Base-by-base conservation (phyloP, 1,284 basidiomycete species). In the Sporisorium graminicola region DNA sequence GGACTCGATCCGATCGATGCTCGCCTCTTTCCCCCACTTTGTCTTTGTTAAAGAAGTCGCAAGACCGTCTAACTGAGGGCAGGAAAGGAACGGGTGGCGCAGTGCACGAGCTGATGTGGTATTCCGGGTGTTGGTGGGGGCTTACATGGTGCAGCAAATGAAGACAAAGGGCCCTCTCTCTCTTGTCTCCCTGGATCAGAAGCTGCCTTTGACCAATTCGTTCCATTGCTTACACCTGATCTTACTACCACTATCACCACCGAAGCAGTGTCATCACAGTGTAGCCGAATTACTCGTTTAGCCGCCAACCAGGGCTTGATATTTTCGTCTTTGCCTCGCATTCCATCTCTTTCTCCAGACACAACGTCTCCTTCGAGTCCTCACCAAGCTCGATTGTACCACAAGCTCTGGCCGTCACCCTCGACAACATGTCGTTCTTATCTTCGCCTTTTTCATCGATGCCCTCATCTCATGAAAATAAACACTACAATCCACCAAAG, bases 401-500 rank as follows among this genome's bases (percentile, higher is more conserved):
- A 5, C 16, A 16, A 18, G 2, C 10, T 12, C 10, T 8, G 20
- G 12, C 22, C 42, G 18, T 33, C 31, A 20, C 20, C n/a, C 31
- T 24, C 27, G 24, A 29, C 24, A 42, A 13, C 33, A 62, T 66
- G 69, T 54, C 63, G 37, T 58, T 59, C 16, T 16, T 58, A 27
- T 55, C 63, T 6, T 49, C 49, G 7, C 56, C 59, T 33, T 62
- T 72, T 40, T 72, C 68, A 13, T 43, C 63, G 1, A 14, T 59
- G n/a, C 42, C 58, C 0, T 58, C 68, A 0, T 5, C n/a, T n/a
- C n/a, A n/a, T n/a, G n/a, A 14, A n/a, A 33, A 26, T 50, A 62
- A 56, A 24, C n/a, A 44, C 16, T 65, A 55, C 37, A 33, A 46
- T 18, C 66, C 63, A 31, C 72, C 72, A 24, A 69, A 53, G 31